Base-by-base conservation (phyloP, 176 grass and related monocot species). In the Paspalum vaginatum region DNA sequence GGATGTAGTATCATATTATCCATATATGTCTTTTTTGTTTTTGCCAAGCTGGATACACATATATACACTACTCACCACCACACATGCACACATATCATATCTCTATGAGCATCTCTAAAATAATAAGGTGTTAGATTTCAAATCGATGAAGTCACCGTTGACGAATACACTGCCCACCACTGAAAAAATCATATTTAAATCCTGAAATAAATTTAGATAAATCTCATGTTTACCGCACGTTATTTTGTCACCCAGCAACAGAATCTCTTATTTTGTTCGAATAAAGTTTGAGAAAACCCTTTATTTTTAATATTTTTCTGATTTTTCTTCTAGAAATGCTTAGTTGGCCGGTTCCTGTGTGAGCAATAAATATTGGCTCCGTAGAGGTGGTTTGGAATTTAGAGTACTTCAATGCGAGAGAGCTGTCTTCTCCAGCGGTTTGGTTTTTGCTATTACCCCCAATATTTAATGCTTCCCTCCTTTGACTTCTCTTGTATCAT, bases 351-450 rank as follows among this genome's bases (percentile, higher is more conserved):
- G 82, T 63, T 81, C 47, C 13, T 81, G 63, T 8, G 58, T 43
- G 64, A 54, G 26, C 68, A 89, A 85, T 89, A 89, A 89, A 89
- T 85, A 57, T 55, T 69, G 65, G 77, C 48, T 81, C 77, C 57
- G 56, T 76, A 13, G 77, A 50, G 82, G 82, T 89, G 15, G 87
- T 89, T 85, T 85, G 71, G 87, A 76, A 70, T 89, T 89, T 63
- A 75, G 62, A 58, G 87, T 76, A 65, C 87, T 89, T 89, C 50
- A 89, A 89, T 89, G 82, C 65, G 40, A 43, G 20, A 26, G 47
- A 81, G 77, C 72, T 85, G 77, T 77, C 72, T 60, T 58, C 77
- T 65, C 41, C 65, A 75, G 46, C 9, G 63, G 78, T 77, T 81
- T 76, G 87, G 42, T 81, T 85, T 85, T 85, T 43, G 47, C 70